These are phyloP conservation scores for Scheffersomyces amazonensis DNA, from an alignment of 805 yeast genomes.

Conservation along the genomic window DNA sequence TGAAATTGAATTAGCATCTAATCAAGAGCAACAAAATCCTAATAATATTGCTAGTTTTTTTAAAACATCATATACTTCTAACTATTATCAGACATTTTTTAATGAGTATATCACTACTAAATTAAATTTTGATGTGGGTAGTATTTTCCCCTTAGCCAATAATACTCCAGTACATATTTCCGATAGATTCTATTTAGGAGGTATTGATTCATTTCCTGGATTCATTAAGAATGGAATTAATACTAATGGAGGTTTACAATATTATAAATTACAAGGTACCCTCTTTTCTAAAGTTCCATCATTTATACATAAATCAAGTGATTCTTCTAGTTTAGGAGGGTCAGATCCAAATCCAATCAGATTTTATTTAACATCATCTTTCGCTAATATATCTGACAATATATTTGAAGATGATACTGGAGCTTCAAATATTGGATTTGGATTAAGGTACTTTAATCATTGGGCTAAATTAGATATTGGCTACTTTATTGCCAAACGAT, in stretches of 20 bases:
- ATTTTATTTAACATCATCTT: slow-evolving; percentile 60
- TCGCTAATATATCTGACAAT: slow-evolving; percentile 53
- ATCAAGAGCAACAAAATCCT: slow-evolving; percentile 24
- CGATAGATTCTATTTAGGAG: slow-evolving; percentile 85
- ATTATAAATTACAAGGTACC: slow-evolving; percentile 54
- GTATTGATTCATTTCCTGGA: slow-evolving; percentile 69
- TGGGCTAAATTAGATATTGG: slow-evolving; percentile 44
- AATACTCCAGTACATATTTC: slow-evolving; percentile 50
- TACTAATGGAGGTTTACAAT: slow-evolving; percentile 70
- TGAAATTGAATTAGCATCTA: slow-evolving; percentile 47
- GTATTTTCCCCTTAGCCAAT: slow-evolving; percentile 39
- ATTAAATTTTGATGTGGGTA: slow-evolving; percentile 52
- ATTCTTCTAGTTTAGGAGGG: neutral
- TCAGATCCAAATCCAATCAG: slow-evolving; percentile 33
- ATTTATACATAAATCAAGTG: slow-evolving; percentile 21
- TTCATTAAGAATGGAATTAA: slow-evolving; percentile 68
- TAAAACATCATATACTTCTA: slow-evolving; percentile 29
- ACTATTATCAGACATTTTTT: slow-evolving; percentile 40
- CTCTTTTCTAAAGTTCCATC: slow-evolving; percentile 59
- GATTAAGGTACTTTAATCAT: slow-evolving; percentile 34
- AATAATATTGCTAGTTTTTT: slow-evolving; percentile 21
- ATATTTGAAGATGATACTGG: slow-evolving; percentile 18
- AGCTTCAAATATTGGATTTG: slow-evolving; percentile 31
- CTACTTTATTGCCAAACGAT: slow-evolving; percentile 28
- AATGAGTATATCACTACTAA: slow-evolving; percentile 48